Evolutionary conservation across 2,329 filamentous ascomycete species (phyloP), one percentile per base, ranked within the genome.

Genomic region (Venturia carpophila): DNA sequence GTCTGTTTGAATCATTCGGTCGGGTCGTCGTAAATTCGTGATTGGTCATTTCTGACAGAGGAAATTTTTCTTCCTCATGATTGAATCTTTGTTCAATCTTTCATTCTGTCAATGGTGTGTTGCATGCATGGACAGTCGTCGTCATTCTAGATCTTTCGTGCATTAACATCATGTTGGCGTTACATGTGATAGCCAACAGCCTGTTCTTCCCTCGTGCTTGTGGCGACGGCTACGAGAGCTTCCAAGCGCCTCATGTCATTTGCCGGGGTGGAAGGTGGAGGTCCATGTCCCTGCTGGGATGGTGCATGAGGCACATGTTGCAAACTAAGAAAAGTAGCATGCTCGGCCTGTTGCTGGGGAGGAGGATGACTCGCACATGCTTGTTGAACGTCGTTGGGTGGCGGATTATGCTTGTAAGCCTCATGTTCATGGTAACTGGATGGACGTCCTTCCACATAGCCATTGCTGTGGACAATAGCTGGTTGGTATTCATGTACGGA

Each of bases 221-320:
- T 87, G 5, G 85, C 85, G 52, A 87, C 84, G 5, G 85, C 84
- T n/a, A 87, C 85, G 10, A 88, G 78, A 30, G 85, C 83, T 67
- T 87, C 83, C 5, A 88, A 74, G 47, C 84, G 78, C 61, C 79
- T 77, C 80, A 86, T 82, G 52, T 83, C 80, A 49, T 78, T 77
- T 39, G 74, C 72, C 5, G 75, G 67, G 69, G 66, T 76, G 62
- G 67, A 74, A 58, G 75, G 74, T 1, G 73, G 73, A 24, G 75
- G 70, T 37, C 30, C 52, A n/a, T 37, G 52, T 47, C 73, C 72
- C 67, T 75, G 74, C 42, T 73, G 27, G 17, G 58, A 17, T 55
- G 21, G 64, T 37, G 39, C 56, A 43, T 56, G 41, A 52, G 60
- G 64, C 37, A 52, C 64, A 30, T 66, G 60, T 55, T 62, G 60